Evolutionary conservation across 1,139 yeast genomes (phyloP).

Genomic region (Kazachstania sp.): DNA sequence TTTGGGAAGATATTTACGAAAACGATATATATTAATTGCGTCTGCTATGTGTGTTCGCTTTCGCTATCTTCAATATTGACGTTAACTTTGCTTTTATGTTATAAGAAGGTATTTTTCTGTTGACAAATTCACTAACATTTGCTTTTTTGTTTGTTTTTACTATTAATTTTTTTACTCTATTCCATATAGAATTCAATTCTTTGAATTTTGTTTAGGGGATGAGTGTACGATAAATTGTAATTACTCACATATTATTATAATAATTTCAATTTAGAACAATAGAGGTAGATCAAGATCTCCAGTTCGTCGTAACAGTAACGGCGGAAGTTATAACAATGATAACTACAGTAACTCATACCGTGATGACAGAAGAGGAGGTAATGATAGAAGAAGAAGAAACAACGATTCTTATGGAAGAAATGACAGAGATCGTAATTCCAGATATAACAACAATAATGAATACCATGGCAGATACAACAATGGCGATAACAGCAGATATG

Average conservation of each 20-base stretch:
- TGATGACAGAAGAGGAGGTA: not conserved
- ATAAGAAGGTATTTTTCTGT: too few relatives aligned
- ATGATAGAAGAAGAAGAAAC: not conserved
- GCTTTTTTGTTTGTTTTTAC: too few relatives aligned
- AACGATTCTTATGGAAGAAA: not conserved
- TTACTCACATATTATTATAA: not conserved
- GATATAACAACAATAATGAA: not conserved
- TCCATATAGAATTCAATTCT: too few relatives aligned
- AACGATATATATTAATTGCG: too few relatives aligned
- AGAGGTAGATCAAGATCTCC: constrained; percentile 16
- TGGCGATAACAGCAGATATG: not conserved
- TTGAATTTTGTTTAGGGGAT: not conserved
- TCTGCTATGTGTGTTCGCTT: too few relatives aligned
- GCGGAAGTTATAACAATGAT: not conserved
- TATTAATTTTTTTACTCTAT: too few relatives aligned
- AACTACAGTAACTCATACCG: not conserved
- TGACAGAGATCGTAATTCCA: not conserved
- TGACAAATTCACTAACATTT: too few relatives aligned
- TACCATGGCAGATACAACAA: not conserved
- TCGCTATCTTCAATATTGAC: too few relatives aligned
- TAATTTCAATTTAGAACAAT: constrained; percentile 3
- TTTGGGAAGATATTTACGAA: too few relatives aligned
- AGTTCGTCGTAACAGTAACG: constrained; percentile 9
- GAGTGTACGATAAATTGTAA: not conserved
- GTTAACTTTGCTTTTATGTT: too few relatives aligned